These are phyloP conservation scores for Puccinia novopanici DNA, from an alignment of 1,284 basidiomycete species.

Conservation along the genomic window DNA sequence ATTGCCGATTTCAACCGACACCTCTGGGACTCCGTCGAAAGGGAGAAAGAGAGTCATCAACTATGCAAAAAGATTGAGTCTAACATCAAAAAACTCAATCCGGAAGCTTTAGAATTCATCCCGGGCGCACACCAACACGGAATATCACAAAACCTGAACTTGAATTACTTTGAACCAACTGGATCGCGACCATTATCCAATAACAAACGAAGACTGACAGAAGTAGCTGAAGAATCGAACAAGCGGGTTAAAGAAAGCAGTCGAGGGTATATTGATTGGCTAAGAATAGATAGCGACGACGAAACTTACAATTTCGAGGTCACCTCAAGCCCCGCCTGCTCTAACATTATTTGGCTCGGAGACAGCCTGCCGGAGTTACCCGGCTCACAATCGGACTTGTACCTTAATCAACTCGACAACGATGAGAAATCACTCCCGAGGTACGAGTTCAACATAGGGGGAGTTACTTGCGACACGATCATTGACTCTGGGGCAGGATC, in stretches of 20 bases:
- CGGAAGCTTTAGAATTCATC: neutral
- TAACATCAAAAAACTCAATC: neutral
- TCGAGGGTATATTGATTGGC: neutral
- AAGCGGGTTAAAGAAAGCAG: neutral
- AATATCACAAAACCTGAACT: neutral
- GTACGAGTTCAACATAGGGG: neutral
- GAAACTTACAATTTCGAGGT: neutral
- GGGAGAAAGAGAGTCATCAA: neutral
- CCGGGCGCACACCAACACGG: neutral
- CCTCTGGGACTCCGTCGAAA: too few relatives aligned
- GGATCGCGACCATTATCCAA: neutral
- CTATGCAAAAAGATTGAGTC: neutral
- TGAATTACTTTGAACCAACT: neutral
- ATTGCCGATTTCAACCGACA: neutral
- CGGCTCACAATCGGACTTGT: too few relatives aligned
- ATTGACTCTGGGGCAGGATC: conserved; percentile 26
- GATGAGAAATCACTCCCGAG: neutral
- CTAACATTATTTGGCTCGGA: neutral
- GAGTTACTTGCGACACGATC: neutral
- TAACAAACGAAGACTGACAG: neutral
- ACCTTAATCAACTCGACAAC: neutral
- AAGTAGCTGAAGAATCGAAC: neutral
- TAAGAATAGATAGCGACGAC: neutral
- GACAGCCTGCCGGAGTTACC: neutral
- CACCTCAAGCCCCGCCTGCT: neutral